These are phyloP conservation scores for Helianthus annuus DNA, from an alignment of 129 eudicot species.

Conservation along the genomic window DNA sequence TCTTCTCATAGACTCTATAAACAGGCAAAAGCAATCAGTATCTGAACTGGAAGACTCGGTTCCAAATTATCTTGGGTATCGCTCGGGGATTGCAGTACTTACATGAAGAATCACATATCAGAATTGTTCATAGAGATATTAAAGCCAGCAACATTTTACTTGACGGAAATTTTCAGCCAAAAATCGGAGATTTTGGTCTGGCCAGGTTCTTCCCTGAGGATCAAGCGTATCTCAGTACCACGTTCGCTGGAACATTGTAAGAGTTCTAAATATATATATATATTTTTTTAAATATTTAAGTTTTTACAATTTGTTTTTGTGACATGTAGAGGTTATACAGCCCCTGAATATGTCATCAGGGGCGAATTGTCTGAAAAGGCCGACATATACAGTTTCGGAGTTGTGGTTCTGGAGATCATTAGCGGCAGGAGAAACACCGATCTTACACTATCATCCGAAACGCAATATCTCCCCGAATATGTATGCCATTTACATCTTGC, in stretches of 20 bases:
- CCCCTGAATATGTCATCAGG: constrained; percentile 78
- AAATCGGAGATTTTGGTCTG: constrained; percentile 77
- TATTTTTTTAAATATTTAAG: neutral
- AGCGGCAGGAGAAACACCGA: constrained; percentile 69
- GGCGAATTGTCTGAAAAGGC: constrained; percentile 81
- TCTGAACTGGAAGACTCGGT: constrained; percentile 61
- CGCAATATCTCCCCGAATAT: constrained; percentile 81
- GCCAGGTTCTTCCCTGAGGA: constrained; percentile 83
- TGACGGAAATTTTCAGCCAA: constrained; percentile 67
- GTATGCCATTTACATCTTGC: constrained; percentile 37
- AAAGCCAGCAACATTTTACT: constrained; percentile 78
- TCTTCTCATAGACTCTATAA: neutral
- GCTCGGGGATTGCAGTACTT: constrained; percentile 75
- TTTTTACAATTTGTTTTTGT: neutral
- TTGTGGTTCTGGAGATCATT: constrained; percentile 67
- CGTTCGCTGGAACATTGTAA: constrained; percentile 76
- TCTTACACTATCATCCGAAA: constrained; percentile 62
- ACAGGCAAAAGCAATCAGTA: constrained; percentile 54
- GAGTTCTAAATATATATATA: no score
- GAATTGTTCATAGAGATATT: constrained; percentile 76
- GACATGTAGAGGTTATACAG: constrained; percentile 71
- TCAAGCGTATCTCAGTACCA: constrained; percentile 74
- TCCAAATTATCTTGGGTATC: constrained; percentile 63
- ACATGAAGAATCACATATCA: constrained; percentile 73
- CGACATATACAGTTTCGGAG: constrained; percentile 79